phyloP scores from a whole-genome alignment of 495 filamentous ascomycete species.

The Daldinia childiae region DNA sequence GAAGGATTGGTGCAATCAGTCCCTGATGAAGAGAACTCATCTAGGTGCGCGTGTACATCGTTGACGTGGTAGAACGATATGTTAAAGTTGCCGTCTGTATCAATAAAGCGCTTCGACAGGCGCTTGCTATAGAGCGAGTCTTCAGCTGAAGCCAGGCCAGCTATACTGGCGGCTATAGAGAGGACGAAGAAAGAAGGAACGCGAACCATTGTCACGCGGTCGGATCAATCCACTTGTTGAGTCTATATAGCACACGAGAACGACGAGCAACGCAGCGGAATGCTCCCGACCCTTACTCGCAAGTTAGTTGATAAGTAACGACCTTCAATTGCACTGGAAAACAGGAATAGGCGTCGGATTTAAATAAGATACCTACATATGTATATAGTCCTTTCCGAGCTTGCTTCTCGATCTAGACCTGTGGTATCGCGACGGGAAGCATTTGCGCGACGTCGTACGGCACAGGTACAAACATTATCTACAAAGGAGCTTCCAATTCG shows the following conservation, averaged over 20 bases:
- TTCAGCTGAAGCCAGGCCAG: constrained; percentile 34
- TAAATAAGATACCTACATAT: constrained; percentile 10
- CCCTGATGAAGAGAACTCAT: constrained; percentile 64
- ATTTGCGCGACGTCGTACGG: not conserved
- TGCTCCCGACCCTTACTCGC: not conserved
- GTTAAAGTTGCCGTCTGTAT: constrained; percentile 62
- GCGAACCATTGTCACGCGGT: constrained; percentile 28
- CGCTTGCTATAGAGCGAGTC: constrained; percentile 55
- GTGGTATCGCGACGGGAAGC: constrained; percentile 1
- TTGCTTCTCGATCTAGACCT: constrained; percentile 25
- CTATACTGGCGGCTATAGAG: constrained; percentile 18
- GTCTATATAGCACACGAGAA: not conserved
- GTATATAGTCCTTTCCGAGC: constrained; percentile 1
- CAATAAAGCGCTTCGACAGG: constrained; percentile 59
- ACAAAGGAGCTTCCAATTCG: constrained; percentile 2
- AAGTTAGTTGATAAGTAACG: not conserved
- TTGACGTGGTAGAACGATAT: constrained; percentile 71
- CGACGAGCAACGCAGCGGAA: not conserved
- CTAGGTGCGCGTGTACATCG: constrained; percentile 68
- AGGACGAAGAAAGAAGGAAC: constrained; percentile 18
- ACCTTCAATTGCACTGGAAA: not conserved
- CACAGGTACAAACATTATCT: constrained; percentile 10
- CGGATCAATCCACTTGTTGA: not conserved
- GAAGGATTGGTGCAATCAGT: constrained; percentile 61
- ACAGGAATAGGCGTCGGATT: constrained; percentile 1